phyloP scores from a whole-genome alignment of 192 early-diverging fungal species.

The Phlyctochytrium planicorne region DNA sequence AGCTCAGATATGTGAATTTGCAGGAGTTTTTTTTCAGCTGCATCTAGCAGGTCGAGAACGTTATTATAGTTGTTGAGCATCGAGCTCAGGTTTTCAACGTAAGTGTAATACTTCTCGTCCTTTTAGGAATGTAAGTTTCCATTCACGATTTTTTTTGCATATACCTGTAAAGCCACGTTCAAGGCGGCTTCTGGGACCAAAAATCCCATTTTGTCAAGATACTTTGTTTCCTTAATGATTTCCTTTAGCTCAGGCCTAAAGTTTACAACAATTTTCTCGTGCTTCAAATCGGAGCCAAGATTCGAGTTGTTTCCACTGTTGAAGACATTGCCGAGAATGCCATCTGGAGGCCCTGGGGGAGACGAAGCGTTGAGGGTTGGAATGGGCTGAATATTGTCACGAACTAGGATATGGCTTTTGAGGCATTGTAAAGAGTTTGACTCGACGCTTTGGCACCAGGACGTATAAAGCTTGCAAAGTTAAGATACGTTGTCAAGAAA shows the following conservation, averaged over 20 bases:
- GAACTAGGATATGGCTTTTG: conserved; percentile 52
- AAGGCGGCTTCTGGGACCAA: conserved; percentile 58
- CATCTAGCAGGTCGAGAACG: conserved; percentile 52
- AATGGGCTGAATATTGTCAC: no score
- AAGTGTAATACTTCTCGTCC: conserved; percentile 63
- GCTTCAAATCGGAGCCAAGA: conserved; percentile 5
- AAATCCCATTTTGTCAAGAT: conserved; percentile 58
- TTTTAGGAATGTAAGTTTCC: conserved; percentile 15
- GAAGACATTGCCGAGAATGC: background rate
- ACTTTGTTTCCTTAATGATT: conserved; percentile 67
- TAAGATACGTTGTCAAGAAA: background rate
- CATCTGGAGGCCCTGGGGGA: no score
- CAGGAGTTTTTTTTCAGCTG: conserved; percentile 53
- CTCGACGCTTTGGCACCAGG: conserved; percentile 59
- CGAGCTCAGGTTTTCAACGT: conserved; percentile 53
- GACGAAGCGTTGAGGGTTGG: no score
- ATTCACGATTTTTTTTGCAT: background rate
- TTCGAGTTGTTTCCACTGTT: background rate
- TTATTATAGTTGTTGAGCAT: conserved; percentile 52
- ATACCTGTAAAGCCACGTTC: conserved; percentile 61
- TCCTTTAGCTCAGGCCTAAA: conserved; percentile 55
- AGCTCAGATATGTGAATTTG: conserved; percentile 53
- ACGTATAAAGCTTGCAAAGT: conserved; percentile 42
- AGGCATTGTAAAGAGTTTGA: conserved; percentile 55
- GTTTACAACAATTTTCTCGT: conserved; percentile 52